phyloP scores from a whole-genome alignment of 2,329 filamentous ascomycete genomes.

The Chaetomium globosum region DNA sequence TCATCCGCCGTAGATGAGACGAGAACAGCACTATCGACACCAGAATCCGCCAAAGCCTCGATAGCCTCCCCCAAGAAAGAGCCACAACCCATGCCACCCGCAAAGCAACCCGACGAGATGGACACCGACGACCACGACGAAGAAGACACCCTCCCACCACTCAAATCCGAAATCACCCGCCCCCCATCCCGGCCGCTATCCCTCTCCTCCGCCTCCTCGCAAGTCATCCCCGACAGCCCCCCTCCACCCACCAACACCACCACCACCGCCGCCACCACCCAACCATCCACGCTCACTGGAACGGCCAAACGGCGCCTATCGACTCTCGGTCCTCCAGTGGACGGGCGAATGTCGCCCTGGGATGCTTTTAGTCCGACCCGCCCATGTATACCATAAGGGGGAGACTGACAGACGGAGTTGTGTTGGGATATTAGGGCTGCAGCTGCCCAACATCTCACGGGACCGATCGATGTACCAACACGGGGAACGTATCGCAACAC shows the following conservation, averaged over 20 bases:
- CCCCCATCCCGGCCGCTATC: slow-evolving; percentile 17
- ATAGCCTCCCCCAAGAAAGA: slow-evolving; percentile 31
- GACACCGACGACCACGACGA: slow-evolving; percentile 36
- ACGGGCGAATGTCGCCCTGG: too few relatives aligned
- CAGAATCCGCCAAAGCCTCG: slow-evolving; percentile 20
- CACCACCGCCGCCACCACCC: neutral
- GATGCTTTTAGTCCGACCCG: too few relatives aligned
- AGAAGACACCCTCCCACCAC: slow-evolving; percentile 13
- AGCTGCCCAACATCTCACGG: too few relatives aligned
- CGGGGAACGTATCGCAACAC: too few relatives aligned
- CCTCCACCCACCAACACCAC: neutral
- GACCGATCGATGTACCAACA: too few relatives aligned
- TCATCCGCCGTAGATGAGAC: slow-evolving; percentile 37
- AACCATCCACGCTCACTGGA: neutral
- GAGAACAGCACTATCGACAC: slow-evolving; percentile 33
- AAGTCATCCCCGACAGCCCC: slow-evolving; percentile 15
- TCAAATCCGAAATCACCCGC: slow-evolving; percentile 22
- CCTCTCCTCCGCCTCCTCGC: neutral
- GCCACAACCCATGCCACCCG: slow-evolving; percentile 17
- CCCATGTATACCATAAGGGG: too few relatives aligned
- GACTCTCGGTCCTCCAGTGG: too few relatives aligned
- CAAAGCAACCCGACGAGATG: slow-evolving; percentile 36
- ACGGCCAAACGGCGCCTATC: slow-evolving; percentile 44
- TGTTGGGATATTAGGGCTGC: too few relatives aligned
- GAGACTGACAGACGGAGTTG: too few relatives aligned